phyloP scores from a whole-genome alignment of 805 yeast species.

The Candida sanyiensis region DNA sequence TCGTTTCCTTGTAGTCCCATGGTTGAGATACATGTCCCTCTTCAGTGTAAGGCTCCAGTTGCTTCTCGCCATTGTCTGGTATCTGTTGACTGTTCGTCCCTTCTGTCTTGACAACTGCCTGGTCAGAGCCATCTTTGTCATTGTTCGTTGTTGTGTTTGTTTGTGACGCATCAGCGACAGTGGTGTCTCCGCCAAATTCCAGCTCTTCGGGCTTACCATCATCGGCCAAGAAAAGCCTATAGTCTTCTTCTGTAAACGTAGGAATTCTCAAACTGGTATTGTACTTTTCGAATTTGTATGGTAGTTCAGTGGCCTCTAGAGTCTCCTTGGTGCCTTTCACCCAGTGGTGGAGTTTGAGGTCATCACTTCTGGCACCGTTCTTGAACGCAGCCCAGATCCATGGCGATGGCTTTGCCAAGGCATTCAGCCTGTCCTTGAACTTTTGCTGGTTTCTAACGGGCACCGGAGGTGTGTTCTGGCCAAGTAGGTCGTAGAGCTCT shows the following conservation, averaged over 20 bases:
- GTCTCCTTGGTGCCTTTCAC: slow-evolving; percentile 57
- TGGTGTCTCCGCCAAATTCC: slow-evolving; percentile 7
- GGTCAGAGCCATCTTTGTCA: too few species aligned
- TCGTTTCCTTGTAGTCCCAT: slow-evolving; percentile 79
- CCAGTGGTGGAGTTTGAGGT: slow-evolving; percentile 71
- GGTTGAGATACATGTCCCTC: slow-evolving; percentile 16
- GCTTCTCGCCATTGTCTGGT: too few species aligned
- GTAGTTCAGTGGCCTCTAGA: slow-evolving; percentile 28
- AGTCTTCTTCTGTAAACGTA: slow-evolving; percentile 56
- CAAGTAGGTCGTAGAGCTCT: slow-evolving; percentile 81
- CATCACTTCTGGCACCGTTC: slow-evolving; percentile 47
- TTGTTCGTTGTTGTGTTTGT: slow-evolving; percentile 2
- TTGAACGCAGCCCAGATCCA: slow-evolving; percentile 72
- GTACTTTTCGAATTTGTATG: slow-evolving; percentile 70
- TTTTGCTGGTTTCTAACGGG: slow-evolving; percentile 45
- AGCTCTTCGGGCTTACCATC: slow-evolving; percentile 5
- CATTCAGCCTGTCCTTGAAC: slow-evolving; percentile 60
- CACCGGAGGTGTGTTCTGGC: slow-evolving; percentile 87
- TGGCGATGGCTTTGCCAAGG: slow-evolving; percentile 62
- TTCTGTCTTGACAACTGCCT: not conserved
- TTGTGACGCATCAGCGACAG: slow-evolving; percentile 2
- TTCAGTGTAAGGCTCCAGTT: slow-evolving; percentile 11
- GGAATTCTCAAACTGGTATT: slow-evolving; percentile 69
- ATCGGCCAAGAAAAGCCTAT: slow-evolving; percentile 42
- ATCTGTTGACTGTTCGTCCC: not conserved